These are phyloP conservation scores for Cetradonia linearis DNA, from an alignment of 495 filamentous ascomycete genomes.

Conservation along the genomic window DNA sequence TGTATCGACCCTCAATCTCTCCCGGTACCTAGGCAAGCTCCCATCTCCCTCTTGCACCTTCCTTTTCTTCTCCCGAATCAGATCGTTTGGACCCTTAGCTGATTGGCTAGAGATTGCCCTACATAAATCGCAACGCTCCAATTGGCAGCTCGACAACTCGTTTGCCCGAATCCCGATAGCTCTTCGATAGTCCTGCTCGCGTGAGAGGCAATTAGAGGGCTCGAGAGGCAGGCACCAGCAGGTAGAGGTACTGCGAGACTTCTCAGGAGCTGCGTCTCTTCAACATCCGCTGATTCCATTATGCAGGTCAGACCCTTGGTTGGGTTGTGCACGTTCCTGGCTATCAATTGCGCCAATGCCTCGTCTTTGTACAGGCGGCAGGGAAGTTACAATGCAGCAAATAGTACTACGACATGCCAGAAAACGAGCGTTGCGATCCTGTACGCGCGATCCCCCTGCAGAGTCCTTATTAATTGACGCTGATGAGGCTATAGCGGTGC, in stretches of 20 bases:
- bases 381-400: slow-evolving; percentile 7
- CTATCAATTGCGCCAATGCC: slow-evolving; percentile 8
- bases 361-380: slow-evolving; percentile 22
- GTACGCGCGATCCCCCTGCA: slow-evolving; percentile 17
- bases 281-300: slow-evolving; percentile 4
- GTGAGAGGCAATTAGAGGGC: neutral
- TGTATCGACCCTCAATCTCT: neutral
- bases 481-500: slow-evolving; percentile 33
- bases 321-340: neutral
- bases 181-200: neutral
- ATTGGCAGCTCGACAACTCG: neutral
- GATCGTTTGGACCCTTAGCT: neutral
- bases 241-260: neutral
- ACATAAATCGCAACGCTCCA: neutral
- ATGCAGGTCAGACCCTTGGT: slow-evolving; percentile 13
- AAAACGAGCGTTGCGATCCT: slow-evolving; percentile 36
- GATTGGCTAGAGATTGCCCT: neutral
- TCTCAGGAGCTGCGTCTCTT: neutral
- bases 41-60: neutral
- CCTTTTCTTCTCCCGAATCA: neutral
- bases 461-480: neutral
- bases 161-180: neutral
- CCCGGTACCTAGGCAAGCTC: neutral
- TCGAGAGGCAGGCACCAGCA: neutral
- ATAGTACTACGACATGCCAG: slow-evolving; percentile 26